Evolutionary conservation across 495 filamentous ascomycete genomes (phyloP).

Genomic region (Lophiostoma macrostomum): DNA sequence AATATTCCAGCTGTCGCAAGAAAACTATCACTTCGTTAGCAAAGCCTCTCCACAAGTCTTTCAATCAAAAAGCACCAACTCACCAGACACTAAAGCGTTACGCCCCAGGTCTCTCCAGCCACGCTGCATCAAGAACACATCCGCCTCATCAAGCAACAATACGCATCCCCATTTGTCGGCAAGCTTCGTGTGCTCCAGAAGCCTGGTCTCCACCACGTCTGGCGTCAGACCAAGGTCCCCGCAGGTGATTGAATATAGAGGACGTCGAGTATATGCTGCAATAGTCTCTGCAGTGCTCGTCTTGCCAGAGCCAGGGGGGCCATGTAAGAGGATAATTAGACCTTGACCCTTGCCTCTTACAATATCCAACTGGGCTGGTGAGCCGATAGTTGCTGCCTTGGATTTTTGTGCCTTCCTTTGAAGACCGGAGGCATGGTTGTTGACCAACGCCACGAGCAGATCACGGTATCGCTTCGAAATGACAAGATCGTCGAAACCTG

Average conservation of each 20-base stretch:
- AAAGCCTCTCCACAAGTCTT: too few species aligned
- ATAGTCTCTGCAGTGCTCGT: constrained; percentile 86
- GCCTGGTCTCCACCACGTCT: constrained; percentile 67
- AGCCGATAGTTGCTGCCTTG: too few species aligned
- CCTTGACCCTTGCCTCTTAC: constrained; percentile 75
- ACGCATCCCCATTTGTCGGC: constrained; percentile 78
- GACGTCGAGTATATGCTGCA: constrained; percentile 73
- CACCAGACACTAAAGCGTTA: constrained; percentile 42
- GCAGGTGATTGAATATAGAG: constrained; percentile 77
- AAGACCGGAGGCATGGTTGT: too few species aligned
- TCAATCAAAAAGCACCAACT: not conserved
- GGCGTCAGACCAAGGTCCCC: constrained; percentile 79
- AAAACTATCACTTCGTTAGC: constrained; percentile 31
- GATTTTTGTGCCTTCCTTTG: too few species aligned
- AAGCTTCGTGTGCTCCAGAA: constrained; percentile 80
- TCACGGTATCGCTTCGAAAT: too few species aligned
- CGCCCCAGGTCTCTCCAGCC: constrained; percentile 43
- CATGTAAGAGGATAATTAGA: constrained; percentile 71
- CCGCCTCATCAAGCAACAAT: constrained; percentile 45
- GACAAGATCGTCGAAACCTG: too few species aligned
- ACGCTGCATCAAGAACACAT: constrained; percentile 46
- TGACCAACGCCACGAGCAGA: too few species aligned
- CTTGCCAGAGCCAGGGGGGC: constrained; percentile 82
- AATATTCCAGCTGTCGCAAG: constrained; percentile 56
- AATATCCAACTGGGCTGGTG: constrained; percentile 76